Base-by-base conservation (phyloP, 306 rosid genomes). In the Trifolium dubium region DNA sequence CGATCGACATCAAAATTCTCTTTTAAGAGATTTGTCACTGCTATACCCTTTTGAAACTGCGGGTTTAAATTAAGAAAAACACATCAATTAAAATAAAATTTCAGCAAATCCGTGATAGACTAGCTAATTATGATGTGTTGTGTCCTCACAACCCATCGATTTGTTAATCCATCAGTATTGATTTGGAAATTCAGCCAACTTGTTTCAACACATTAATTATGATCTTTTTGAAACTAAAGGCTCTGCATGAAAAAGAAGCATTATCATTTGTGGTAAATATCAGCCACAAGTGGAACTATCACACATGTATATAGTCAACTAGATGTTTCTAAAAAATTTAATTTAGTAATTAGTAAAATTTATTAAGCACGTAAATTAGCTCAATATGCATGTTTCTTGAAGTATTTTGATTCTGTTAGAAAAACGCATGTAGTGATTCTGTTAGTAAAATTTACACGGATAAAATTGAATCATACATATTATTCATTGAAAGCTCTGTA, bases 161-260 rank as follows among this genome's bases (percentile, higher is more conserved):
- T 68, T 55, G 59, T 76, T 56, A 47, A 58, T 58, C 40, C 80
- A 59, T 69, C 30, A 47, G 8, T 39, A 11, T 28, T 77, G 77
- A 63, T 49, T 35, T 62, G 7, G 49, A 30, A 30, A 17, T 78
- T 63, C 35, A 37, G 58, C 58, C 5, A 50, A 51, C 65, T 50
- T 17, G 43, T 35, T 77, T 77, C 67, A 40, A 53, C 19, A 7
- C 19, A 63, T 3, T 13, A 60, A 78, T 71, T 1, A 71, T 71
- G 72, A 6, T 51, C 47, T 18, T 30, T 60, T 59, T 60, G 71
- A 69, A 30, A 12, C 8, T 13, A 49, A 14, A 39, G 43, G 49
- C 34, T 53, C 13, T 28, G 15, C 14, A 56, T 28, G 63, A 28
- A 56, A 56, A 56, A 56, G 63, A 56, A 56, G 15, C 63, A 56